A percentile compares a stretch with the other conserved stretches of the same genome.
Evolutionary conservation across 495 filamentous ascomycete genomes (phyloP).

Genomic region (Cudoniella acicularis): DNA sequence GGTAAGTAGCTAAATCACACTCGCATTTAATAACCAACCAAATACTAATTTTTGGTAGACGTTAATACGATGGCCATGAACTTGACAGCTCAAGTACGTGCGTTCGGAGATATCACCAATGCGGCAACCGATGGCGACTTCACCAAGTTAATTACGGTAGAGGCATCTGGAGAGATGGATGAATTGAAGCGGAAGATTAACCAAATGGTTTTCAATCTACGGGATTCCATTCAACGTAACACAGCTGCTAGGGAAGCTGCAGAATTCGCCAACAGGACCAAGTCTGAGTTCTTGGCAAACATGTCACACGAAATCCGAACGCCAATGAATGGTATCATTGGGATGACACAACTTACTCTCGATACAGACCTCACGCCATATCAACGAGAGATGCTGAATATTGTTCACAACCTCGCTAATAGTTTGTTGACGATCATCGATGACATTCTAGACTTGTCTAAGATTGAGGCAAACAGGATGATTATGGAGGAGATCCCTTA

Average conservation of each 20-base stretch:
- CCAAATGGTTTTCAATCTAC: conserved; percentile 93
- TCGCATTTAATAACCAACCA: neutral
- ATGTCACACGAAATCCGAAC: conserved; percentile 99
- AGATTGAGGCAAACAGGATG: conserved; percentile 99
- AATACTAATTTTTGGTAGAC: conserved; percentile 35
- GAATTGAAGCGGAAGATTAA: conserved; percentile 99
- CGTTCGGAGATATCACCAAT: conserved; percentile 97
- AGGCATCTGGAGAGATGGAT: conserved; percentile 98
- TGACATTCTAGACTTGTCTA: conserved; percentile 97
- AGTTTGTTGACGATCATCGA: conserved; percentile 98
- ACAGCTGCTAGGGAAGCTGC: conserved; percentile 95
- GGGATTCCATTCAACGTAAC: conserved; percentile 96
- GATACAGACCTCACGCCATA: conserved; percentile 94
- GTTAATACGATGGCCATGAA: conserved; percentile 99
- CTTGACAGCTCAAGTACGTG: conserved; percentile 93
- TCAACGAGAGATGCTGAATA: conserved; percentile 97
- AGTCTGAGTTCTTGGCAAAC: conserved; percentile 97
- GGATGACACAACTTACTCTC: conserved; percentile 95
- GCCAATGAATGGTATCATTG: conserved; percentile 84
- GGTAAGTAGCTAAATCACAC: conserved; percentile 25
- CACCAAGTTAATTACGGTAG: conserved; percentile 94
- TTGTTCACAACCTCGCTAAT: conserved; percentile 96
- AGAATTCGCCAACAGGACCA: conserved; percentile 96
- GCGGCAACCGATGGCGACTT: conserved; percentile 96
- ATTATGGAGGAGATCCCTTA: conserved; percentile 98